These are phyloP conservation scores for Talaromyces thailandensis DNA, from an alignment of 495 filamentous ascomycete species.

Conservation along the genomic window DNA sequence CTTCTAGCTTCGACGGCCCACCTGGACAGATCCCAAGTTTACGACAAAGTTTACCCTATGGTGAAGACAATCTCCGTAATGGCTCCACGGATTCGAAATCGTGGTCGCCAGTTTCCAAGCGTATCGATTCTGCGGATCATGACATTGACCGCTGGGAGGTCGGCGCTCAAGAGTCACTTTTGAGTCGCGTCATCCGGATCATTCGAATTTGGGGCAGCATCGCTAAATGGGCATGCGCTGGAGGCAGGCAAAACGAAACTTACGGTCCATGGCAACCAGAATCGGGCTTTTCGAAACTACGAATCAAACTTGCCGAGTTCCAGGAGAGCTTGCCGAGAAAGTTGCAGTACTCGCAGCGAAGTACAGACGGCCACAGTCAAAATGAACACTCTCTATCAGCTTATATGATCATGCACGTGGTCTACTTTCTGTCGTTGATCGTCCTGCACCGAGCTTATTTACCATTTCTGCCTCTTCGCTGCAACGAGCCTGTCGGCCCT, in stretches of 20 bases:
- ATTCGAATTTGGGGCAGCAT: conserved; percentile 74
- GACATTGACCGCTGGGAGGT: conserved; percentile 50
- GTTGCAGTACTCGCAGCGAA: conserved; percentile 61
- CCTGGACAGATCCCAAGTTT: conserved; percentile 38
- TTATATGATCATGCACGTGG: conserved; percentile 71
- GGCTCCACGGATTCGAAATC: conserved; percentile 25
- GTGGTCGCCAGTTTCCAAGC: conserved; percentile 45
- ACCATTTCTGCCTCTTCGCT: conserved; percentile 70
- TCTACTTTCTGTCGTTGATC: conserved; percentile 67
- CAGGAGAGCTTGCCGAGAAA: conserved; percentile 58
- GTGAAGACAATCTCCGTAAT: conserved; percentile 31
- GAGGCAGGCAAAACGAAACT: conserved; percentile 54
- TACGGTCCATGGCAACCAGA: conserved; percentile 54
- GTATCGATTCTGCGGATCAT: conserved; percentile 58
- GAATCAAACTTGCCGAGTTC: conserved; percentile 53
- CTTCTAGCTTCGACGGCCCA: conserved; percentile 33
- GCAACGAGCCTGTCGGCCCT: conserved; percentile 59
- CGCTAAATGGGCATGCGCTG: conserved; percentile 65
- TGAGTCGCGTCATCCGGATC: conserved; percentile 68
- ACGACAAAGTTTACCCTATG: conserved; percentile 33
- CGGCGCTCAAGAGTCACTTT: conserved; percentile 56
- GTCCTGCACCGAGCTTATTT: conserved; percentile 76
- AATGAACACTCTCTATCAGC: conserved; percentile 59
- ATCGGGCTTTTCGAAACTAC: conserved; percentile 55
- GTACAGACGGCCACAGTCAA: conserved; percentile 54